phyloP scores from a whole-genome alignment of 2,329 filamentous ascomycete genomes.

The Ophiostoma montium region DNA sequence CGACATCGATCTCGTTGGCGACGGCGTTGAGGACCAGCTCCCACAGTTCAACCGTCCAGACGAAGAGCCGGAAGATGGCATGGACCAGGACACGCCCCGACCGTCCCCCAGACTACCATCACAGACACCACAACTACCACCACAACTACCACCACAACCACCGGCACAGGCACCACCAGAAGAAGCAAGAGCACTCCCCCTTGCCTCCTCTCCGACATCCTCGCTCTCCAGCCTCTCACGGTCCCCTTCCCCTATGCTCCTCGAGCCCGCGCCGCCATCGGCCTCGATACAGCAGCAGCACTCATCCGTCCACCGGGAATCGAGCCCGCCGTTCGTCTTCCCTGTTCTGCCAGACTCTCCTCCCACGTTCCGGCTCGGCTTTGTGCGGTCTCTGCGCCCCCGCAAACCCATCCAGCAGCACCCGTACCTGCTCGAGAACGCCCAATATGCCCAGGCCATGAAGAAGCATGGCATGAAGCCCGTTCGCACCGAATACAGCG shows the following conservation, averaged over 20 bases:
- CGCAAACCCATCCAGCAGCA: slow-evolving; percentile 48
- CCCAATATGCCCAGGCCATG: slow-evolving; percentile 36
- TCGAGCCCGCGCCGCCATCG: neutral
- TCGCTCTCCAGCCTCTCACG: slow-evolving; percentile 6
- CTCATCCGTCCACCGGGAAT: neutral
- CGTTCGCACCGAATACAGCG: slow-evolving; percentile 25
- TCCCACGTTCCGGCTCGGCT: slow-evolving; percentile 16
- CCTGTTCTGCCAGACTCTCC: slow-evolving; percentile 10
- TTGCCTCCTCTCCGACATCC: slow-evolving; percentile 8
- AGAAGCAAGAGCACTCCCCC: neutral
- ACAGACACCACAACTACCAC: neutral
- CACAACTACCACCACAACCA: neutral
- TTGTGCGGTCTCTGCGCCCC: slow-evolving; percentile 38
- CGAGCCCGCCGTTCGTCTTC: neutral
- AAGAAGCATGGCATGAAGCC: slow-evolving; percentile 41
- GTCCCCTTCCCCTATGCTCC: slow-evolving; percentile 1
- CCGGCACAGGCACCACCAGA: neutral
- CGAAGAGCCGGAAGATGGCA: neutral
- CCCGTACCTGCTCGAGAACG: slow-evolving; percentile 43
- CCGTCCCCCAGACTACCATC: neutral
- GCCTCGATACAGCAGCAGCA: neutral
- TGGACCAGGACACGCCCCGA: neutral
- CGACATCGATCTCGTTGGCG: slow-evolving; percentile 10
- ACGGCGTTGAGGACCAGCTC: neutral
- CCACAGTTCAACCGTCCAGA: too few relatives aligned